Percentiles rank a stretch among this genome's conserved stretches.
phyloP scores from a whole-genome alignment of 768 basidiomycete genomes.

The Exsudoporus frostii region DNA sequence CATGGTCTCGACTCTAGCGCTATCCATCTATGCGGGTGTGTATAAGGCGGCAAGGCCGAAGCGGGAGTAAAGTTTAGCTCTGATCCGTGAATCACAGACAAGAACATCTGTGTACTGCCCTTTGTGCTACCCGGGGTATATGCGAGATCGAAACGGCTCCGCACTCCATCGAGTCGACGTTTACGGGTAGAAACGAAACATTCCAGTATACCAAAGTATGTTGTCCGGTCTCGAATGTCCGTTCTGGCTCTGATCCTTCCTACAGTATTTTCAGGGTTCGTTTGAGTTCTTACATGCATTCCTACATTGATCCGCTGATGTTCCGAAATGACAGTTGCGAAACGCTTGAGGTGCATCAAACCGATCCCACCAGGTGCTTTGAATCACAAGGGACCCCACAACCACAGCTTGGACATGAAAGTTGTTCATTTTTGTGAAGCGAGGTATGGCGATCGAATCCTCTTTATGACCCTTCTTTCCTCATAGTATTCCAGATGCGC shows the following conservation, averaged over 20 bases:
- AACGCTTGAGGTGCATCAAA: slow-evolving; percentile 48
- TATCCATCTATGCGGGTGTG: slow-evolving; percentile 58
- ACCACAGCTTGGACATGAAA: slow-evolving; percentile 42
- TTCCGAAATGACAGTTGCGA: slow-evolving; percentile 36
- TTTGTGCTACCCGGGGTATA: slow-evolving; percentile 46
- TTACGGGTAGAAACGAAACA: slow-evolving; percentile 55
- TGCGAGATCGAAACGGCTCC: slow-evolving; percentile 60
- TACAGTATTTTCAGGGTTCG: slow-evolving; percentile 54
- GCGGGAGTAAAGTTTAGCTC: background rate
- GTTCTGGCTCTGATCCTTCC: background rate
- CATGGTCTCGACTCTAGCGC: slow-evolving; percentile 42
- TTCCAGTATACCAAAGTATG: slow-evolving; percentile 64
- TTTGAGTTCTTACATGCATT: background rate
- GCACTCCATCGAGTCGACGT: slow-evolving; percentile 58
- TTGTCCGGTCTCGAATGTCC: background rate
- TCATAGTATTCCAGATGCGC: slow-evolving; percentile 38
- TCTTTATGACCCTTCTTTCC: background rate
- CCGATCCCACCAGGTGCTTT: slow-evolving; percentile 41
- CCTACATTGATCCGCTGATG: background rate
- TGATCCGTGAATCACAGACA: slow-evolving; percentile 36
- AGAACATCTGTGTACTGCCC: slow-evolving; percentile 43
- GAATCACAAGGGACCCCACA: slow-evolving; percentile 47
- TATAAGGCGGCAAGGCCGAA: background rate
- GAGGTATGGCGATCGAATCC: slow-evolving; percentile 29
- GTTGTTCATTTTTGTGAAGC: slow-evolving; percentile 55